phyloP scores from a whole-genome alignment of 768 basidiomycete species.

The Lactifluus volemus region DNA sequence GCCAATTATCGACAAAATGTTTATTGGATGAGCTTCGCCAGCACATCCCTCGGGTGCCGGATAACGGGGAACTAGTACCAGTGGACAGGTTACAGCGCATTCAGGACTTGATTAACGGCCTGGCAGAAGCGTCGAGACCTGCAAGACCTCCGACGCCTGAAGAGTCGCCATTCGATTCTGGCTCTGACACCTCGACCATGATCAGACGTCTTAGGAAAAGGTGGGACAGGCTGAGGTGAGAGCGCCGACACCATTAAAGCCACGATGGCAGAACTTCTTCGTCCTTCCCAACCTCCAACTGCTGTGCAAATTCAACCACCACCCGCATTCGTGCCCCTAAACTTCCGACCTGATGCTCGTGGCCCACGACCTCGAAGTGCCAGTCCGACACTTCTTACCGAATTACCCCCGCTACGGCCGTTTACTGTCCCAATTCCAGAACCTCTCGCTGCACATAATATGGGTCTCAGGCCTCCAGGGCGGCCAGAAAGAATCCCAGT shows the following conservation, averaged over 20 bases:
- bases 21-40: constrained; percentile 55
- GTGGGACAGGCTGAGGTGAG: constrained; percentile 24
- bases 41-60: constrained; percentile 30
- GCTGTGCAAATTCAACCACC: constrained; percentile 37
- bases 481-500: neutral
- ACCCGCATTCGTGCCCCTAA: constrained; percentile 46
- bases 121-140: constrained; percentile 12
- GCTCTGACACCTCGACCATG: constrained; percentile 24
- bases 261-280: constrained; percentile 50
- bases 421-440: constrained; percentile 9
- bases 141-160: too few species aligned
- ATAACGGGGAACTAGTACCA: constrained; percentile 30
- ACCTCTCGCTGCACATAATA: constrained; percentile 10
- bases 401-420: constrained; percentile 25
- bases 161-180: constrained; percentile 25
- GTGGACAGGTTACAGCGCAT: constrained; percentile 15
- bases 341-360: constrained; percentile 41
- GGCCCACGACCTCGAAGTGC: constrained; percentile 33
- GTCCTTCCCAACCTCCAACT: too few species aligned
- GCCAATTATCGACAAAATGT: constrained; percentile 51
- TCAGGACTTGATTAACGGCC: constrained; percentile 14
- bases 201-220: constrained; percentile 24
- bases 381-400: constrained; percentile 30
- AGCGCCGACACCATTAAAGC: constrained; percentile 33
- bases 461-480: constrained; percentile 1